These are phyloP conservation scores for Drosera spatulata DNA, from an alignment of 179 eudicot species.

Conservation along the genomic window DNA sequence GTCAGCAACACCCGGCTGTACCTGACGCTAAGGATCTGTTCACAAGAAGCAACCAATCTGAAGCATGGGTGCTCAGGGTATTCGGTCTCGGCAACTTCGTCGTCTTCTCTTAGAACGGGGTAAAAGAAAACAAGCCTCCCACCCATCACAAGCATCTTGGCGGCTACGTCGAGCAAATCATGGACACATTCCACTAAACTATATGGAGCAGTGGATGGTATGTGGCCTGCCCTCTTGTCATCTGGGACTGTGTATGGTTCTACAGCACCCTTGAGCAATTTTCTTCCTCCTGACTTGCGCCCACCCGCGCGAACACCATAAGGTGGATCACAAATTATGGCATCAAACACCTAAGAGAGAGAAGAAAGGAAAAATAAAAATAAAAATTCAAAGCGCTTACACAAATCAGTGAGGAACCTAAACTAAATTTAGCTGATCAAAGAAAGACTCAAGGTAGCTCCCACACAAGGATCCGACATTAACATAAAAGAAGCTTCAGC, in stretches of 20 bases:
- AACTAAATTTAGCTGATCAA: no score
- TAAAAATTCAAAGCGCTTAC: no score
- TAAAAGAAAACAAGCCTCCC: slow-evolving; percentile 94
- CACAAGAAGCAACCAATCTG: slow-evolving; percentile 59
- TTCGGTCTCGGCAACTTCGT: slow-evolving; percentile 36
- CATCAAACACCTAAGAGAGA: slow-evolving; percentile 59
- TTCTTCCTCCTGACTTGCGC: slow-evolving; percentile 98
- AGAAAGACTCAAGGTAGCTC: no score
- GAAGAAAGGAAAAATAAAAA: background rate
- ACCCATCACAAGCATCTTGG: slow-evolving; percentile 81
- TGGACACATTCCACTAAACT: slow-evolving; percentile 94
- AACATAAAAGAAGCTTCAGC: no score
- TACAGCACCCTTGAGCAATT: slow-evolving; percentile 69
- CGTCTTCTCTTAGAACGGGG: slow-evolving; percentile 61
- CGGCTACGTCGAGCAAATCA: slow-evolving; percentile 85
- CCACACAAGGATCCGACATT: no score
- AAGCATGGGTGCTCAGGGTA: slow-evolving; percentile 96
- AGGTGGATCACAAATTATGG: slow-evolving; percentile 97
- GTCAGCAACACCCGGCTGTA: slow-evolving; percentile 86
- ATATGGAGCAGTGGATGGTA: slow-evolving; percentile 92
- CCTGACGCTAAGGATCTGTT: slow-evolving; percentile 81
- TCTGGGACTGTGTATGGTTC: slow-evolving; percentile 92
- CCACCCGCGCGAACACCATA: slow-evolving; percentile 99
- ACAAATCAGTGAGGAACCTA: no score
- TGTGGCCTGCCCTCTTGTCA: slow-evolving; percentile 85